These are phyloP conservation scores for Cordyceps farinosa DNA, from an alignment of 2,329 filamentous ascomycete species.

Conservation along the genomic window DNA sequence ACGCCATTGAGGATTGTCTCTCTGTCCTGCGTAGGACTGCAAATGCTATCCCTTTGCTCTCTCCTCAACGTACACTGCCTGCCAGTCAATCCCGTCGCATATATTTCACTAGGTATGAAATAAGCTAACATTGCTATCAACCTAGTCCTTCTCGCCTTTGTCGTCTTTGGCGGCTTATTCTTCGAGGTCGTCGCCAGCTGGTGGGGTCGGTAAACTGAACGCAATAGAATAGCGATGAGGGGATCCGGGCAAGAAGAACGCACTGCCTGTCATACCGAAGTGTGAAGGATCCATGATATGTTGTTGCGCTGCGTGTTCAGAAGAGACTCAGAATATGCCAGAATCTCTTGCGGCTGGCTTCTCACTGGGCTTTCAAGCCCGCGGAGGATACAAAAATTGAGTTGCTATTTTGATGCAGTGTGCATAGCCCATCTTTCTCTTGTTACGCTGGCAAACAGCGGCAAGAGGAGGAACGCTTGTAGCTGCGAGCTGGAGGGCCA, in stretches of 20 bases:
- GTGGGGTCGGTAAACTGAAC: constrained; percentile 25
- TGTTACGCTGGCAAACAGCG: neutral
- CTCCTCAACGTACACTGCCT: neutral
- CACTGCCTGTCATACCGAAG: neutral
- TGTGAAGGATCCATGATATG: neutral
- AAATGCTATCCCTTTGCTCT: neutral
- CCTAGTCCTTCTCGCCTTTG: constrained; percentile 54
- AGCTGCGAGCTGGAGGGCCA: neutral
- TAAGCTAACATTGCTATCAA: constrained; percentile 13
- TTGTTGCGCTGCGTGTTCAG: neutral
- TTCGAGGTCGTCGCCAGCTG: constrained; percentile 56
- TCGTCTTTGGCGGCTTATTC: constrained; percentile 58
- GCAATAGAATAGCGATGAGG: neutral
- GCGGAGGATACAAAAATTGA: neutral
- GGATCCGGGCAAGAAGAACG: neutral
- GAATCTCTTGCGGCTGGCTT: neutral
- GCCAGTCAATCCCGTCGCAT: neutral
- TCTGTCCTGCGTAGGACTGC: neutral
- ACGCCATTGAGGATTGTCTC: neutral
- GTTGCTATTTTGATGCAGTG: neutral
- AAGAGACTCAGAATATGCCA: neutral
- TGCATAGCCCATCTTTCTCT: neutral
- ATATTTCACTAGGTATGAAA: no score
- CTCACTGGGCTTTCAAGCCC: neutral
- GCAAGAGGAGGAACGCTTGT: neutral